Conservation (phyloP, 805 yeast genomes). For the Yamadazyma paraphyllophila region DNA sequence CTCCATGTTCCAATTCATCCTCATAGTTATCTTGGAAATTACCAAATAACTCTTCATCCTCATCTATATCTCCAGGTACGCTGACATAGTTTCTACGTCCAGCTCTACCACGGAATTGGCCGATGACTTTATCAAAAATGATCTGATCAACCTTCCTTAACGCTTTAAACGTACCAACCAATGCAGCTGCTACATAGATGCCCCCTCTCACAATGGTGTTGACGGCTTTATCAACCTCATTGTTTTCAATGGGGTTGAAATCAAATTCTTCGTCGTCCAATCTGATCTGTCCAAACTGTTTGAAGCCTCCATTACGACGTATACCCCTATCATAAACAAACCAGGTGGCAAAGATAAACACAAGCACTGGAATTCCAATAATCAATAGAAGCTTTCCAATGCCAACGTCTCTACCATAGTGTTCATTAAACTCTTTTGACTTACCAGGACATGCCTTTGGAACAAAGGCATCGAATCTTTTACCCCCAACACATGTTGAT, state of each 20-base stretch:
- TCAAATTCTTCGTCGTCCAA: slow-evolving; percentile 57
- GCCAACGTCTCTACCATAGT: slow-evolving; percentile 52
- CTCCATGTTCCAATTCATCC: slow-evolving; percentile 35
- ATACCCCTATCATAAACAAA: slow-evolving; percentile 80
- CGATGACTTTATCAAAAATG: slow-evolving; percentile 29
- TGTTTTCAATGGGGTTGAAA: slow-evolving; percentile 61
- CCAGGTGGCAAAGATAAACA: slow-evolving; percentile 54
- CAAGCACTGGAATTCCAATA: slow-evolving; percentile 55
- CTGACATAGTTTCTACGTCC: slow-evolving; percentile 41
- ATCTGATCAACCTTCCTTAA: slow-evolving; percentile 31
- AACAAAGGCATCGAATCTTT: slow-evolving; percentile 61
- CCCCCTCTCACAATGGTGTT: slow-evolving; percentile 61
- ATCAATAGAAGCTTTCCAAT: slow-evolving; percentile 55
- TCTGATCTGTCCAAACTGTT: slow-evolving; percentile 81
- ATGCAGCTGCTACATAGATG: slow-evolving; percentile 44
- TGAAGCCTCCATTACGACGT: slow-evolving; percentile 72
- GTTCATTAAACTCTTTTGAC: slow-evolving; percentile 56
- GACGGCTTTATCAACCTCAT: slow-evolving; percentile 55
- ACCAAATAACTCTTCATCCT: slow-evolving; percentile 40
- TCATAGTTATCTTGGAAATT: slow-evolving; percentile 40
- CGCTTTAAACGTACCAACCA: slow-evolving; percentile 34
- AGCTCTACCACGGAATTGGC: slow-evolving; percentile 35
- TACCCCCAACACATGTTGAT: slow-evolving; percentile 84
- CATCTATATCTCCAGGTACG: slow-evolving; percentile 41
- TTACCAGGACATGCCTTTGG: slow-evolving; percentile 88